These are phyloP conservation scores for Apiotrichum siamense DNA, from an alignment of 1,284 basidiomycete species.

Conservation along the genomic window DNA sequence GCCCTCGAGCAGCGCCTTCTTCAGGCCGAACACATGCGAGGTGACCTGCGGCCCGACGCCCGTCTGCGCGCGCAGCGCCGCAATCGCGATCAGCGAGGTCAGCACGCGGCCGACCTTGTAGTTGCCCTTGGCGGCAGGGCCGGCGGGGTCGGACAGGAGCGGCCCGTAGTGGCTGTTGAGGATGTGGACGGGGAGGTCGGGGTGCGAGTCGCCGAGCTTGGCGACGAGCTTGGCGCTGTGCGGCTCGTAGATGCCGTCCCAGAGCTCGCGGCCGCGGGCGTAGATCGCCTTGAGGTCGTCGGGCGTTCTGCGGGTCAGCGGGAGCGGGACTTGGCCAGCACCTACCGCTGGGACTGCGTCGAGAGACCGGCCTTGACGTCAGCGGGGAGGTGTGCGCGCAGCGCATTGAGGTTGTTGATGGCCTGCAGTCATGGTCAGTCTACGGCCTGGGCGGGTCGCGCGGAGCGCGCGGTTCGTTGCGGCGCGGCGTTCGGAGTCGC, in stretches of 20 bases:
- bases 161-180: constrained; percentile 83
- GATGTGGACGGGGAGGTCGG: constrained; percentile 71
- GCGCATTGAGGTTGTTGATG: constrained; percentile 71
- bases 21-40: constrained; percentile 85
- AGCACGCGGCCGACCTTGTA: constrained; percentile 64
- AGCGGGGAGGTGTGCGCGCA: constrained; percentile 67
- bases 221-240: constrained; percentile 80
- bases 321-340: background rate
- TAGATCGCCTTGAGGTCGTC: constrained; percentile 61
- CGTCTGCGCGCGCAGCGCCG: constrained; percentile 82
- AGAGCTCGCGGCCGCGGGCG: constrained; percentile 63
- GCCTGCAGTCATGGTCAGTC: constrained; percentile 50
- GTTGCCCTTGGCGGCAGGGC: constrained; percentile 43
- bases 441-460: background rate
- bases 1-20: constrained; percentile 60
- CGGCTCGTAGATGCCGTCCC: constrained; percentile 88
- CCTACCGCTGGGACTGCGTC: constrained; percentile 53
- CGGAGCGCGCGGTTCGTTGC: too few relatives aligned
- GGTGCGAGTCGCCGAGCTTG: constrained; percentile 73
- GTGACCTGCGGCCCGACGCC: constrained; percentile 85
- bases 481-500: too few relatives aligned
- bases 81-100: constrained; percentile 81
- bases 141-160: constrained; percentile 68
- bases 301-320: constrained; percentile 54
- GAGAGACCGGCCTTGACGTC: constrained; percentile 55